Conservation (phyloP, 2,329 filamentous ascomycete genomes). For the Phyllosticta citribraziliensis region DNA sequence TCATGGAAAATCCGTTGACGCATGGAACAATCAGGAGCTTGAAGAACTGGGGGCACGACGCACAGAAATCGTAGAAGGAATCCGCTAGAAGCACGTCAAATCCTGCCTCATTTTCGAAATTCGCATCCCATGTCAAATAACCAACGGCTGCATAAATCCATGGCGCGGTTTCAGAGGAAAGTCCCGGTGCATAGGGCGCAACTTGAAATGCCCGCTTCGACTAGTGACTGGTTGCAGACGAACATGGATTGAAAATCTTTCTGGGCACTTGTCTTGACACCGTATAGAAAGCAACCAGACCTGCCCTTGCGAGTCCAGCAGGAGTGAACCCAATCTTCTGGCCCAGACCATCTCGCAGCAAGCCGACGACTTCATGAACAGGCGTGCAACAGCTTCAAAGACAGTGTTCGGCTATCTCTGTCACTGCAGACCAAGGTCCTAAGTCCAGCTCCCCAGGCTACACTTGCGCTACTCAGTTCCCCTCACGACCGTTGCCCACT, state of each 20-base stretch:
- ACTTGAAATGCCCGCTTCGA: not conserved
- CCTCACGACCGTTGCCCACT: not conserved
- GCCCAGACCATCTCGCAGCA: not conserved
- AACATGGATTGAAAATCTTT: not conserved
- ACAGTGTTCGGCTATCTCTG: not conserved
- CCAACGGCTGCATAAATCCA: not conserved
- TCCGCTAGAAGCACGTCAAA: not conserved
- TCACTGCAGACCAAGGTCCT: not conserved
- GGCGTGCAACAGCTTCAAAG: not conserved
- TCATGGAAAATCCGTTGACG: not conserved
- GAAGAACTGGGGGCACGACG: conserved; percentile 28
- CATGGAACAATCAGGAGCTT: conserved; percentile 12
- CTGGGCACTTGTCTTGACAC: not conserved
- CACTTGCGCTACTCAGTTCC: not conserved
- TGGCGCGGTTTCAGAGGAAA: not conserved
- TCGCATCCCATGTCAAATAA: not conserved
- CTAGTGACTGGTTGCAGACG: not conserved
- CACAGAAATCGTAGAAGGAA: conserved; percentile 18
- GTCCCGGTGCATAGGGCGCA: not conserved
- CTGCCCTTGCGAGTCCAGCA: not conserved
- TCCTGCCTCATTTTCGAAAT: not conserved
- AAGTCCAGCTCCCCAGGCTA: not conserved
- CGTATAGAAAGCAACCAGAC: not conserved
- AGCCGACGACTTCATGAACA: not conserved
- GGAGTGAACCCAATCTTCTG: not conserved